phyloP scores from a whole-genome alignment of 768 basidiomycete genomes.

The Tulasnella calospora region DNA sequence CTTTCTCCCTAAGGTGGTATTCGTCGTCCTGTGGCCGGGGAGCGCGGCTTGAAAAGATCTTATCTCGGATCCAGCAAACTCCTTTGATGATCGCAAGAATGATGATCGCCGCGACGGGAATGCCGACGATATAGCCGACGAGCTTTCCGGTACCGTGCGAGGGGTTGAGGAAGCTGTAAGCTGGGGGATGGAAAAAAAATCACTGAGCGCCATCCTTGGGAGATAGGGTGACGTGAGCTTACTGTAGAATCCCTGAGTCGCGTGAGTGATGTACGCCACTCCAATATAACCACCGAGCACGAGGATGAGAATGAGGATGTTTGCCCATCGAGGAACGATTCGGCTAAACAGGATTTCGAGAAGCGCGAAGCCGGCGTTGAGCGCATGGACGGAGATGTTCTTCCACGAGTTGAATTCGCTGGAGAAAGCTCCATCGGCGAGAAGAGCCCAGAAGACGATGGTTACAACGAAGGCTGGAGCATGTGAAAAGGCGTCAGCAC shows the following conservation, averaged over 20 bases:
- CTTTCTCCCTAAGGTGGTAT: not conserved
- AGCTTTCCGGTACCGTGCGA: constrained; percentile 41
- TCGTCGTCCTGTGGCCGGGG: not conserved
- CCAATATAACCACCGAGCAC: constrained; percentile 56
- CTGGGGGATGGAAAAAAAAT: constrained; percentile 36
- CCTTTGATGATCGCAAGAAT: constrained; percentile 40
- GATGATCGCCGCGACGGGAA: constrained; percentile 11
- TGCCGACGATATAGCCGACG: constrained; percentile 44
- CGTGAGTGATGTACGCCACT: constrained; percentile 62
- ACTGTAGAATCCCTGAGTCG: constrained; percentile 62
- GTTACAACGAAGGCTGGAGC: constrained; percentile 58
- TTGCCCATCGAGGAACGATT: constrained; percentile 50
- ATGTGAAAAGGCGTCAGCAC: not conserved
- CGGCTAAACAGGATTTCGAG: constrained; percentile 57
- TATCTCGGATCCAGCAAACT: constrained; percentile 41
- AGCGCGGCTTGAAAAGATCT: constrained; percentile 30
- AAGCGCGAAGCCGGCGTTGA: constrained; percentile 55
- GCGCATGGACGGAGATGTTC: constrained; percentile 55
- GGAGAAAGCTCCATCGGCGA: constrained; percentile 46
- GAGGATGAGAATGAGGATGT: constrained; percentile 46
- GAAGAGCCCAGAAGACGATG: constrained; percentile 56
- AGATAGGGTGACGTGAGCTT: constrained; percentile 33
- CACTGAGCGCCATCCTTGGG: not conserved
- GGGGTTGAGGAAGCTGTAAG: constrained; percentile 64
- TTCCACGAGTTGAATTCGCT: constrained; percentile 46